Evolutionary conservation across 495 filamentous ascomycete species (phyloP), one percentile per base, ranked within the genome.

Genomic region (Xylaria scruposa): DNA sequence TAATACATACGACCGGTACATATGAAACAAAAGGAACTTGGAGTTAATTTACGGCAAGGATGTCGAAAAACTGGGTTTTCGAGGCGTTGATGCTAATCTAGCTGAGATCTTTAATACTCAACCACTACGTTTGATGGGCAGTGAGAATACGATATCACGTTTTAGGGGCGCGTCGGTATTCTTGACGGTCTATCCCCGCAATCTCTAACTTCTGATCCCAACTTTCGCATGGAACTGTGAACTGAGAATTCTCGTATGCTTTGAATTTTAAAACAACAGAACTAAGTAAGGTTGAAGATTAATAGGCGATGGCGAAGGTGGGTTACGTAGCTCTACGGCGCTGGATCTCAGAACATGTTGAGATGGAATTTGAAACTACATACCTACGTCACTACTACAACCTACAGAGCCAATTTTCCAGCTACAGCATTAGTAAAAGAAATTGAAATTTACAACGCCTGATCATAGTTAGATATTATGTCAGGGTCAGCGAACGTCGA

Each of bases 1-100:
- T 99, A 86, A 75, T 51, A 6, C 0, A 75, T 51, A 6, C 0
- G 21, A 24, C 62, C 19, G 26, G 33, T 46, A 58, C n/a, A 13
- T 19, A 29, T 21, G 47, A 26, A 56, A 56, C 24, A 69, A 61
- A 69, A 29, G 36, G 12, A 49, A 69, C 24, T 38, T 15, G 65
- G 65, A 67, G 65, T 67, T 67, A 29, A 44, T 67, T 44, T 1
- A 15, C 17, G 49, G 49, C 49, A 56, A 12, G 49, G n/a, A 67
- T 44, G 33, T 1, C 13, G 65, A 54, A 10, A 40, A 60, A 38
- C 21, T 10, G 58, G 7, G 1, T 3, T 38, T 36, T 59, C 24
- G 4, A 56, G n/a, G 58, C 33, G n/a, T 38, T 17, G n/a, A 60
- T 33, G 36, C 60, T n/a, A 31, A 47, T 62, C 9, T 62, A 12